Conservation (phyloP, 352 stramenopile genomes). For the Phytophthora nicotianae region DNA sequence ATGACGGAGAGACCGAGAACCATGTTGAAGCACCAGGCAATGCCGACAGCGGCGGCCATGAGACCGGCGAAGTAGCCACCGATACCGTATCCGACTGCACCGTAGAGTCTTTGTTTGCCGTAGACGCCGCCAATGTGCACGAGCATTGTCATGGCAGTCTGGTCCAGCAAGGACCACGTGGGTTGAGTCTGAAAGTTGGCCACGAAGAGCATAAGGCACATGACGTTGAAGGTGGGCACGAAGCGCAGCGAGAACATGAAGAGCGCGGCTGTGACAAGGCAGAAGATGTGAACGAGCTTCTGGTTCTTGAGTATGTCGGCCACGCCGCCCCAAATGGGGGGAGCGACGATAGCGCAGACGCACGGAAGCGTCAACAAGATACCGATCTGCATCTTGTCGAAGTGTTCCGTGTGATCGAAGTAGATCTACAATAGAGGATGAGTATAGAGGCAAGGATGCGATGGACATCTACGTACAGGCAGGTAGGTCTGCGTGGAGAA, state of each 20-base stretch:
- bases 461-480: slow-evolving; percentile 48
- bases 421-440: slow-evolving; percentile 39
- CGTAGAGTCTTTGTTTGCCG: slow-evolving; percentile 78
- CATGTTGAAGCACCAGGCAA: slow-evolving; percentile 85
- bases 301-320: slow-evolving; percentile 71
- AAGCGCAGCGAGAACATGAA: slow-evolving; percentile 79
- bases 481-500: slow-evolving; percentile 77
- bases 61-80: slow-evolving; percentile 70
- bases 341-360: slow-evolving; percentile 72
- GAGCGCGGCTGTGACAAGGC: slow-evolving; percentile 58
- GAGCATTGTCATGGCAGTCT: slow-evolving; percentile 69
- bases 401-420: slow-evolving; percentile 56
- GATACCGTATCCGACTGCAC: slow-evolving; percentile 68
- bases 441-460: background rate
- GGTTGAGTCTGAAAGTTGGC: slow-evolving; percentile 79
- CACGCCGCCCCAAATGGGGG: slow-evolving; percentile 66
- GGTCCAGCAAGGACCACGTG: slow-evolving; percentile 69
- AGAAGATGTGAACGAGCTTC: slow-evolving; percentile 67
- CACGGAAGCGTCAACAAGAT: slow-evolving; percentile 68
- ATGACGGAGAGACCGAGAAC: slow-evolving; percentile 59
- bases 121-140: slow-evolving; percentile 69
- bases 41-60: slow-evolving; percentile 61
- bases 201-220: slow-evolving; percentile 74
- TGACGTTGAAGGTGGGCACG: slow-evolving; percentile 64
- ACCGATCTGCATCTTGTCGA: slow-evolving; percentile 81